A percentile compares a stretch with the other conserved stretches of the same genome.
Conservation (phyloP, 805 yeast genomes). For the Monosporozyma aerobia region DNA sequence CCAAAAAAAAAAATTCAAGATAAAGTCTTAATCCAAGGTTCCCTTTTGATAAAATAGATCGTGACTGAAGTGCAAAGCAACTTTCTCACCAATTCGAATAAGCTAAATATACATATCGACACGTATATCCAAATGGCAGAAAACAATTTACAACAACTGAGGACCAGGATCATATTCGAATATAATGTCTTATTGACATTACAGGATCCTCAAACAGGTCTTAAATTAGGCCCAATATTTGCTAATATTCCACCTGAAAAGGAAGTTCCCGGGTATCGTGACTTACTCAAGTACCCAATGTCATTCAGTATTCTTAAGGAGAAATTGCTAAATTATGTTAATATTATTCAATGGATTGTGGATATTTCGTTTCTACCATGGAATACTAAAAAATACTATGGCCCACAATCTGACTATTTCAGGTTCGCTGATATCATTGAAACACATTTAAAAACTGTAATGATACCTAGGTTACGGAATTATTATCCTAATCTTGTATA, state of each 20-base stretch:
- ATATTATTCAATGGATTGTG: constrained; percentile 58
- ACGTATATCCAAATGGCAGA: neutral
- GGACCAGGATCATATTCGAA: constrained; percentile 7
- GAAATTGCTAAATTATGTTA: constrained; percentile 47
- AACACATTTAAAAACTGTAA: constrained; percentile 30
- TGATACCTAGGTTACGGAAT: constrained; percentile 30
- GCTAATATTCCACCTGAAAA: constrained; percentile 53
- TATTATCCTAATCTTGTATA: constrained; percentile 23
- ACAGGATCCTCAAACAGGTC: constrained; percentile 20
- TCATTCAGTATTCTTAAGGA: constrained; percentile 66
- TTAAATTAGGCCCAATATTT: constrained; percentile 26
- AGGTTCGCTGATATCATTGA: constrained; percentile 50
- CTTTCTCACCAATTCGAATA: neutral
- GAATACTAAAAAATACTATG: constrained; percentile 83
- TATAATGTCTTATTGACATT: constrained; percentile 18
- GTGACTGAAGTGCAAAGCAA: neutral
- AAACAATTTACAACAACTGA: neutral
- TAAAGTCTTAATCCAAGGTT: neutral
- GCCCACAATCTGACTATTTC: constrained; percentile 57
- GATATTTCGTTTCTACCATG: constrained; percentile 81
- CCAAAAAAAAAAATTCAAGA: neutral
- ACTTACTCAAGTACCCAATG: constrained; percentile 68
- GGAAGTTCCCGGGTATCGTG: constrained; percentile 68
- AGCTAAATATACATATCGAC: neutral
- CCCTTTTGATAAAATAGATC: no score